phyloP scores from a whole-genome alignment of 1,284 basidiomycete genomes.

The Phylloporus gajari region DNA sequence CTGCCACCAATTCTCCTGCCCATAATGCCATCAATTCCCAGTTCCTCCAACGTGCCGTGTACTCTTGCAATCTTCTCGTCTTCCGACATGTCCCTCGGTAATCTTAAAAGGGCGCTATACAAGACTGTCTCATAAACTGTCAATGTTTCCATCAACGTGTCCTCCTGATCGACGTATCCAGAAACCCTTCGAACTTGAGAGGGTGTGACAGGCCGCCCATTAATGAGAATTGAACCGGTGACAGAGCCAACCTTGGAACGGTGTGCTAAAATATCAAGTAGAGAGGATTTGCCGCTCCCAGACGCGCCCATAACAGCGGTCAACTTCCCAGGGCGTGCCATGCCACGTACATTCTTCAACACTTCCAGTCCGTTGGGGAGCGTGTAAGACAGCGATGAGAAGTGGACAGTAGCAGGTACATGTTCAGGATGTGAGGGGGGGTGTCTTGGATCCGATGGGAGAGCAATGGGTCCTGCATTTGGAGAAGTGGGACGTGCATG shows the following conservation, averaged over 20 bases:
- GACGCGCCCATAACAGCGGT: conserved; percentile 97
- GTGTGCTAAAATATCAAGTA: conserved; percentile 94
- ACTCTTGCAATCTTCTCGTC: conserved; percentile 95
- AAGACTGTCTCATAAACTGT: conserved; percentile 98
- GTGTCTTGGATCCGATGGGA: conserved; percentile 41
- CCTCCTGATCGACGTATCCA: conserved; percentile 98
- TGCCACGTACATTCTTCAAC: conserved; percentile 83
- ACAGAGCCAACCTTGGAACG: conserved; percentile 87
- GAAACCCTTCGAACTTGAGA: conserved; percentile 85
- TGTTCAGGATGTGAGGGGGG: conserved; percentile 70
- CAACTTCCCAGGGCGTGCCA: conserved; percentile 87
- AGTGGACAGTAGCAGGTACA: conserved; percentile 91
- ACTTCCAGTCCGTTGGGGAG: conserved; percentile 74
- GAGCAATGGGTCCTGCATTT: conserved; percentile 76
- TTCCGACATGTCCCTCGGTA: conserved; percentile 94
- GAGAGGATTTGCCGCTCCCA: conserved; percentile 95
- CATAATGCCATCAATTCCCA: conserved; percentile 93
- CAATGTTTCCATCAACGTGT: conserved; percentile 94
- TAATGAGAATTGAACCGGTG: conserved; percentile 82
- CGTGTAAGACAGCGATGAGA: conserved; percentile 85
- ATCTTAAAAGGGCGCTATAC: conserved; percentile 88
- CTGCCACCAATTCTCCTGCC: conserved; percentile 90
- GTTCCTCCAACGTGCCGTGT: conserved; percentile 94
- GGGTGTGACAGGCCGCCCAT: conserved; percentile 83
- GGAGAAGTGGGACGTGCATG: conserved; percentile 66